Base-by-base conservation (phyloP, 345 rosid species). In the Rhodamnia argentea region DNA sequence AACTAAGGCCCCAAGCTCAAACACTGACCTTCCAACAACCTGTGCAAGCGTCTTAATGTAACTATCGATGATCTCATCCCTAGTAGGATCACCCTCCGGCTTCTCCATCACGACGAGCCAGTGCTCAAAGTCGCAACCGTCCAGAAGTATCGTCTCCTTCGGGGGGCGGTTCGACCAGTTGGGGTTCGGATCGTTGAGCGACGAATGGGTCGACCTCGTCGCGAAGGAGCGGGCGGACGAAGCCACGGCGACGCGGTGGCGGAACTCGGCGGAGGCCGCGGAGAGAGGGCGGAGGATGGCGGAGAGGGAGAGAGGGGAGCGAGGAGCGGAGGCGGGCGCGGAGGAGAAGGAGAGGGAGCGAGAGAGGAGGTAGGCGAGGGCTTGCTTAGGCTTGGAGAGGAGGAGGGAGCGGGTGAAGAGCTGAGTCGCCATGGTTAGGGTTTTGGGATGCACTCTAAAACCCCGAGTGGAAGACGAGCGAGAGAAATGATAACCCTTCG, bases 101-200 rank as follows among this genome's bases (percentile, higher is more conserved):
- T 88, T 88, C 29, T 94, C 98, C 94, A 96, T 60, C 11, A 97
- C 98, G 16, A 97, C 93, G 42, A 97, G 98, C 99, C 99, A 96
- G 87, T 97, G 99, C 81, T 97, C 93, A 56, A 96, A 97, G 90
- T 97, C 99, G 86, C 98, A 96, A 0, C 99, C 96, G 85, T 96
- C 99, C 64, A 97, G 95, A 90, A 97, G 87, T 60, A 96, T 96
- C 44, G 99, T 94, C 92, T 96, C 99, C 87, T 96, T 94, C 0
- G 99, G 96, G 13, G 99, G 99, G 55, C 99, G 88, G 74, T 95
- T 97, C 10, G 99, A 95, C 96, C 97, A 97, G 89, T 97, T 97
- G 54, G 98, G 98, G 86, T 87, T 92, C 0, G 92, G 93, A 54
- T 97, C 95, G 83, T 86, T 95, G 26, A 97, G 95, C 23, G 99